Base-by-base conservation (phyloP, 352 stramenopile species). In the Phytophthora sansomeana region DNA sequence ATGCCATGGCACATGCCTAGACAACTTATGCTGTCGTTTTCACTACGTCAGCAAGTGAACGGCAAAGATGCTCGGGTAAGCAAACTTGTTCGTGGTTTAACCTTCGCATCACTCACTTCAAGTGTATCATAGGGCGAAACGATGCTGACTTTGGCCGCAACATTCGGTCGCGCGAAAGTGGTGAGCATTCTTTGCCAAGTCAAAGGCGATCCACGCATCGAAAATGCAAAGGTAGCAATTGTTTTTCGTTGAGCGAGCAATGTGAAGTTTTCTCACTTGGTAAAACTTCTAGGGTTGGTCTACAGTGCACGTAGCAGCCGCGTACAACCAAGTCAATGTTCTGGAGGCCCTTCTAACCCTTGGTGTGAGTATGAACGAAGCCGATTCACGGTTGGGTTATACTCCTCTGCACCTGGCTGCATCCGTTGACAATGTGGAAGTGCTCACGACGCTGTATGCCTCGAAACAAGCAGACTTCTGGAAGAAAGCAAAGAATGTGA, bases 171-270 rank as follows among this genome's bases (percentile, higher is more conserved):
- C 13, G 63, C 72, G 0, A 75, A 77, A 19, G 81, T 89, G 13
- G 76, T 85, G 38, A 87, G 72, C 17, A 81, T 91, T 13, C 71
- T 92, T 0, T 88, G 80, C 38, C 81, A 90, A 43, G 77, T 90
- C 56, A 91, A 92, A 65, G 84, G 63, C 3, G 69, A 90, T 16
- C 69, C 84, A 6, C 62, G 67, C 1, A 68, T 87, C 10, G 81
- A 88, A 50, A 92, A 92, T 43, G 66, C 80, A 8, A 92, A 92
- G 69, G 78, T 84, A 67, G 21, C 7, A 33, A 43, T 43, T 38
- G 33, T 10, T 13, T 38, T 1, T 30, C 14, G 10, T 24, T 28
- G 36, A 6, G 21, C 8, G 13, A 33, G 17, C 16, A 11, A 46
- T n/a, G n/a, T 30, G n/a, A 13, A 17, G 16, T 6, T 47, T 38